These are phyloP conservation scores for Backusella tuberculispora DNA, from an alignment of 192 early-diverging fungal genomes.

Conservation along the genomic window DNA sequence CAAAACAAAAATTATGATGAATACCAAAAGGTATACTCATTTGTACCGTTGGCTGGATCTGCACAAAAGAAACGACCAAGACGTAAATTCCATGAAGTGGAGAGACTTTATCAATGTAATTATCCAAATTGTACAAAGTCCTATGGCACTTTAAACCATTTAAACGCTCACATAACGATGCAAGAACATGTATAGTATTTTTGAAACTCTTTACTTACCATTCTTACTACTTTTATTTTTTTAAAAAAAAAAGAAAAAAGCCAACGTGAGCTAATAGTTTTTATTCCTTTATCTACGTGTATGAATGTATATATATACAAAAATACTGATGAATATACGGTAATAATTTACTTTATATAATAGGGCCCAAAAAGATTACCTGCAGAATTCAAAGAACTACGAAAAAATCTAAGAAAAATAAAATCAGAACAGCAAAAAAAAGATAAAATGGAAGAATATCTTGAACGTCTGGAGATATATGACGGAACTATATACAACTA, in stretches of 20 bases:
- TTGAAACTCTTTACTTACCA: neutral
- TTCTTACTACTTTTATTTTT: neutral
- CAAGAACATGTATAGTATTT: constrained; percentile 56
- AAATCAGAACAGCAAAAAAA: constrained; percentile 13
- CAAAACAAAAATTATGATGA: constrained; percentile 7
- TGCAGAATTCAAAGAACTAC: constrained; percentile 58
- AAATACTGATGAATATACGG: neutral
- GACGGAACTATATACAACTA: neutral
- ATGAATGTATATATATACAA: neutral
- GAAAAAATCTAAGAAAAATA: constrained; percentile 37
- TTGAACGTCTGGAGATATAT: constrained; percentile 1
- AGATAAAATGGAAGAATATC: constrained; percentile 9
- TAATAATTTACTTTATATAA: constrained; percentile 7
- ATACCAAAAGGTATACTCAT: constrained; percentile 49
- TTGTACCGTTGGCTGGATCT: constrained; percentile 55
- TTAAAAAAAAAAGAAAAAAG: no score
- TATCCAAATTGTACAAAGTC: constrained; percentile 57
- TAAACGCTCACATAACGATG: constrained; percentile 68
- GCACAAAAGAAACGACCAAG: constrained; percentile 60
- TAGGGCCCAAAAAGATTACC: constrained; percentile 36
- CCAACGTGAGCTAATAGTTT: constrained; percentile 3
- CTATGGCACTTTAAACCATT: constrained; percentile 67
- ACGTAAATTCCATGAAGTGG: constrained; percentile 63
- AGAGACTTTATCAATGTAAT: constrained; percentile 62
- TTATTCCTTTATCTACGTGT: neutral